Conservation (phyloP, 106 monocot genomes). For the Phalaenopsis aphrodite region DNA sequence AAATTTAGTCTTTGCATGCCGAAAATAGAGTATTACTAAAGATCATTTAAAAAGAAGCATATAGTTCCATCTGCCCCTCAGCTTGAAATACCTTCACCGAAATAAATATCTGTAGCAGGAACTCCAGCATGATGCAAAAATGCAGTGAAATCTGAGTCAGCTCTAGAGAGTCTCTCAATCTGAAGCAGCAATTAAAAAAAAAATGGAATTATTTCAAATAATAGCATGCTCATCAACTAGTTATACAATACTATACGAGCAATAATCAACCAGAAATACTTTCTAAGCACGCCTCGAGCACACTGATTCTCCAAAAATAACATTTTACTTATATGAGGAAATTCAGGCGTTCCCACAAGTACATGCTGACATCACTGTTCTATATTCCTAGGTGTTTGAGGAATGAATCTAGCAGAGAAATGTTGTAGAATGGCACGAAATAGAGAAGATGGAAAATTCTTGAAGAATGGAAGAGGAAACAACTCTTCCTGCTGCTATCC, state of each 20-base stretch:
- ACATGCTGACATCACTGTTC: no score
- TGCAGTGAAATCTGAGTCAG: constrained; percentile 76
- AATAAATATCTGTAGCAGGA: constrained; percentile 72
- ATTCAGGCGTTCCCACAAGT: no score
- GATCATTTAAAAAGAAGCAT: background rate
- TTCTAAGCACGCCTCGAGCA: background rate
- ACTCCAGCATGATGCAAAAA: constrained; percentile 84
- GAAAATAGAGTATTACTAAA: background rate
- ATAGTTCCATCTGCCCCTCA: background rate
- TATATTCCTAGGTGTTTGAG: no score
- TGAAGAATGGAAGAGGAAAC: no score
- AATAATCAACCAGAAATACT: background rate
- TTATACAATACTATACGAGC: background rate
- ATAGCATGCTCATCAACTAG: background rate
- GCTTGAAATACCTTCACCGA: constrained; percentile 56
- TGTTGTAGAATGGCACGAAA: no score
- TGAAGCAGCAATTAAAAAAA: constrained; percentile 17
- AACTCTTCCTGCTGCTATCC: no score
- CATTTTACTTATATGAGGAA: no score
- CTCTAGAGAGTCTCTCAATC: constrained; percentile 81
- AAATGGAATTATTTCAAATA: background rate
- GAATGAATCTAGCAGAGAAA: no score
- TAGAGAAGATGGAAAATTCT: no score
- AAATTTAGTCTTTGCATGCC: background rate
- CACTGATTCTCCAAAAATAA: background rate